A percentile compares a stretch with the other conserved stretches of the same genome.
Conservation (phyloP, 257 asterid species). For the Penstemon newberryi region DNA sequence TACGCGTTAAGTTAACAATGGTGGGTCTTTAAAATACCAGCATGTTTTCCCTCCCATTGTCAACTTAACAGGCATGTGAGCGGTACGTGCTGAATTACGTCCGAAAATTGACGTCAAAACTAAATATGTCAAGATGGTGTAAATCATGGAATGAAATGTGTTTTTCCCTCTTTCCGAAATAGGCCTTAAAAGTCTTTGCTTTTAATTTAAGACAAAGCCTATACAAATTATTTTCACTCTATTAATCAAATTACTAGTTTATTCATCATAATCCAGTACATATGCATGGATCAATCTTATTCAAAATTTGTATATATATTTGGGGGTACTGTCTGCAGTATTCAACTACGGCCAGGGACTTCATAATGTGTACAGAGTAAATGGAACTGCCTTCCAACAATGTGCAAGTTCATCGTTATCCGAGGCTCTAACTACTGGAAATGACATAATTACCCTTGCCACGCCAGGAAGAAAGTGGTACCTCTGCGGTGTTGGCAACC, state of each 20-base stretch:
- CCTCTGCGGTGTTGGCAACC: constrained; percentile 28
- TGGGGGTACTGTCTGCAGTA: constrained; percentile 9
- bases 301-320: not conserved
- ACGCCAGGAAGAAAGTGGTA: constrained; percentile 42
- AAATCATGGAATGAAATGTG: too few species aligned
- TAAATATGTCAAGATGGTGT: too few species aligned
- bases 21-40: too few species aligned
- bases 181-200: too few species aligned
- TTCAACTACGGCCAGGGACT: constrained; percentile 26
- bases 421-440: constrained; percentile 23
- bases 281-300: too few species aligned
- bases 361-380: constrained; percentile 33
- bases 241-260: not conserved
- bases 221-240: not conserved
- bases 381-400: constrained; percentile 28
- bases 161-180: too few species aligned
- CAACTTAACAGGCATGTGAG: too few species aligned
- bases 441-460: constrained; percentile 26
- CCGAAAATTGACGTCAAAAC: too few species aligned
- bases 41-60: too few species aligned
- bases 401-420: constrained; percentile 5
- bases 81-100: too few species aligned
- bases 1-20: too few species aligned
- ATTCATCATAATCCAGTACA: not conserved
- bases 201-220: too few species aligned